Conservation (phyloP, 2,329 filamentous ascomycete genomes). For the Akanthomyces muscarius region DNA sequence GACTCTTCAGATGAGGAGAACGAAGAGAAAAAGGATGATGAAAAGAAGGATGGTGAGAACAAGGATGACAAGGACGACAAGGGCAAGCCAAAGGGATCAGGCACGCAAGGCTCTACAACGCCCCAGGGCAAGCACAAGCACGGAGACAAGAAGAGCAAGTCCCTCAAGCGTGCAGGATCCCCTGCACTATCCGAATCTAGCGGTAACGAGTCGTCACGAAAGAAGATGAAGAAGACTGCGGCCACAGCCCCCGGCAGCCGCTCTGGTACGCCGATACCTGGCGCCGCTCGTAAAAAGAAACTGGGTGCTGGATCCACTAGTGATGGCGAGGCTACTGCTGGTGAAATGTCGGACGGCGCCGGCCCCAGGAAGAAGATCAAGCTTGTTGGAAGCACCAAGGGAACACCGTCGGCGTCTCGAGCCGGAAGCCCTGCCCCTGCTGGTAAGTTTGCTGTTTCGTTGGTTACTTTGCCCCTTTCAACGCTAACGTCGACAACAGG, state of each 20-base stretch:
- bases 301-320: slow-evolving; percentile 58
- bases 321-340: slow-evolving; percentile 68
- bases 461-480: background rate
- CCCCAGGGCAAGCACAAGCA: slow-evolving; percentile 46
- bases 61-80: slow-evolving; percentile 49
- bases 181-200: slow-evolving; percentile 87
- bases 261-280: slow-evolving; percentile 51
- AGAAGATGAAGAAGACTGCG: slow-evolving; percentile 65
- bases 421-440: slow-evolving; percentile 52
- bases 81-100: slow-evolving; percentile 51
- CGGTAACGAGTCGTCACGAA: slow-evolving; percentile 83
- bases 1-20: slow-evolving; percentile 36
- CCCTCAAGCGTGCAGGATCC: slow-evolving; percentile 79
- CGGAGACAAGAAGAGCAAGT: slow-evolving; percentile 52
- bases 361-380: slow-evolving; percentile 53
- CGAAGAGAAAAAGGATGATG: slow-evolving; percentile 49
- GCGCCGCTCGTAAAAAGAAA: slow-evolving; percentile 37
- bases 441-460: slow-evolving; percentile 30
- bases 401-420: slow-evolving; percentile 56
- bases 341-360: slow-evolving; percentile 59
- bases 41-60: slow-evolving; percentile 55
- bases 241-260: slow-evolving; percentile 49
- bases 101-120: slow-evolving; percentile 64
- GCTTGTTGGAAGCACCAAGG: slow-evolving; percentile 43
- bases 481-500: slow-evolving; percentile 20